Conservation (phyloP, 176 grass and related monocot species). For the Triticum urartu region DNA sequence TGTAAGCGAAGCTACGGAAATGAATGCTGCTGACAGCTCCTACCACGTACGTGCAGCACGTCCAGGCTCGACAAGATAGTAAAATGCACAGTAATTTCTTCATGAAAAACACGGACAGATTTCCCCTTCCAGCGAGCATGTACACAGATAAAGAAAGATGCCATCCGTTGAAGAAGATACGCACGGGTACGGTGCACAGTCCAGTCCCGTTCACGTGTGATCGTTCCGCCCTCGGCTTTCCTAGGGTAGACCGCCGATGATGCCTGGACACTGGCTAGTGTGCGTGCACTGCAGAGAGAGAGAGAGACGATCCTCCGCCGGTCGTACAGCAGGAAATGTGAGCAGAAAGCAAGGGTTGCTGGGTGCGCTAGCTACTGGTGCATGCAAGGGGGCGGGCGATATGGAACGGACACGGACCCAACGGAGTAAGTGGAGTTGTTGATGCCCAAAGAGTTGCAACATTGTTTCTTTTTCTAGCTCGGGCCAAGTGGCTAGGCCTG, state of each 20-base stretch:
- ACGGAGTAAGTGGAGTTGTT: slow-evolving; percentile 14
- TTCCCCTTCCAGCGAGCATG: neutral
- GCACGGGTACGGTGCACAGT: neutral
- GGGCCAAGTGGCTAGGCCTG: neutral
- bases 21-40: slow-evolving; percentile 46
- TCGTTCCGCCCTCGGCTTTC: neutral
- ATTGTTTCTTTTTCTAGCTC: neutral
- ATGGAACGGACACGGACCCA: neutral
- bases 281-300: neutral
- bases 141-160: neutral
- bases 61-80: neutral
- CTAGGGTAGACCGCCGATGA: neutral
- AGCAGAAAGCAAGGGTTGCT: neutral
- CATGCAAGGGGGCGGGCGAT: neutral
- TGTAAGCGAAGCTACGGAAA: slow-evolving; percentile 48
- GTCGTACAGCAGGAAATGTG: slow-evolving; percentile 10
- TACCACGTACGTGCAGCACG: neutral
- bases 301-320: neutral
- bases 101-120: neutral
- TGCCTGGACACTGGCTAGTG: neutral
- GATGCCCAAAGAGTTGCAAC: slow-evolving; percentile 30
- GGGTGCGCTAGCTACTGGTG: neutral
- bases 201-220: neutral
- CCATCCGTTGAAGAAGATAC: neutral
- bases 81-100: neutral